These are phyloP conservation scores for Plasmodium ovale DNA, from an alignment of 169 alveolate genomes.

Conservation along the genomic window DNA sequence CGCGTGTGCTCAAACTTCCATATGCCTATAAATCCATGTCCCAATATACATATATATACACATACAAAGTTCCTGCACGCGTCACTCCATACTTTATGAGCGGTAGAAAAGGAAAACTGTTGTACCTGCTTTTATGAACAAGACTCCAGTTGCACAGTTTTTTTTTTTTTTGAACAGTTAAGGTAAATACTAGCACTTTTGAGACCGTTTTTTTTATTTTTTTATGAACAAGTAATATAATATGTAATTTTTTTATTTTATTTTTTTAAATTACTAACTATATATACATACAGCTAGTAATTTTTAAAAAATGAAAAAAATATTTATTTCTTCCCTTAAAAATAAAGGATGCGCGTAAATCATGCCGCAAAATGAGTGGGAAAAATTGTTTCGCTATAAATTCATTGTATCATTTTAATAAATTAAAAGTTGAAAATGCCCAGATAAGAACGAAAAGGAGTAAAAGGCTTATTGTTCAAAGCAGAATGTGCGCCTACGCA, in stretches of 20 bases:
- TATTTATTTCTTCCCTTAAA: neutral
- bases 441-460: neutral
- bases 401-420: neutral
- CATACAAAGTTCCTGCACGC: too few relatives aligned
- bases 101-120: neutral
- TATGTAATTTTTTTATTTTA: constrained; percentile 13
- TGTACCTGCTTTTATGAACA: neutral
- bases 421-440: neutral
- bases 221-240: constrained; percentile 15
- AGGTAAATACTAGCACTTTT: neutral
- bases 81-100: neutral
- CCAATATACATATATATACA: too few relatives aligned
- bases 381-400: neutral
- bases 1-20: too few relatives aligned
- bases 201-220: constrained; percentile 12
- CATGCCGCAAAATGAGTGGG: neutral
- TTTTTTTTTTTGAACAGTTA: constrained; percentile 20
- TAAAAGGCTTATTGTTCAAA: neutral
- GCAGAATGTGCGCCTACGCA: too few relatives aligned
- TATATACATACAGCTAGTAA: too few relatives aligned
- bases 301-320: too few relatives aligned
- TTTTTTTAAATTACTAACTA: neutral
- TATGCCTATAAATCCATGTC: too few relatives aligned
- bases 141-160: neutral
- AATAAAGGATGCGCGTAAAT: neutral